phyloP scores from a whole-genome alignment of 805 yeast genomes.

The Nakazawaea ishiwadae region DNA sequence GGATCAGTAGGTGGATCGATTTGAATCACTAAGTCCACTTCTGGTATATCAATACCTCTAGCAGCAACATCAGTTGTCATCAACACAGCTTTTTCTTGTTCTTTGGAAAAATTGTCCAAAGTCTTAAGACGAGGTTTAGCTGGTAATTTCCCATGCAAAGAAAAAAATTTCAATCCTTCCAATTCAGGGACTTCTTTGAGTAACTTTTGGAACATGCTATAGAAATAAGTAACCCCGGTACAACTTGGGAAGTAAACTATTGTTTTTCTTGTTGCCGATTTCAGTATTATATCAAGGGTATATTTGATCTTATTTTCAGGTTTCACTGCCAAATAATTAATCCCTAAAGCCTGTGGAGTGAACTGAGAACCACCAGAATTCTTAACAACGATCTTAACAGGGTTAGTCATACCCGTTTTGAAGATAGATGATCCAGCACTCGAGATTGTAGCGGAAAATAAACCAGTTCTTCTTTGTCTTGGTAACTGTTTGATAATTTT shows the following conservation, averaged over 20 bases:
- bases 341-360: conserved; percentile 59
- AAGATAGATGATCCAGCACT: conserved; percentile 77
- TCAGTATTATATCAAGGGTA: conserved; percentile 47
- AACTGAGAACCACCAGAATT: conserved; percentile 32
- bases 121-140: conserved; percentile 77
- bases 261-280: conserved; percentile 64
- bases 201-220: conserved; percentile 45
- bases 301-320: conserved; percentile 60
- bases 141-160: conserved; percentile 89
- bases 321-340: conserved; percentile 54
- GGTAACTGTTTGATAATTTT: conserved; percentile 69
- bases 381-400: conserved; percentile 80
- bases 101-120: conserved; percentile 51
- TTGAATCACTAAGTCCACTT: conserved; percentile 91
- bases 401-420: conserved; percentile 88
- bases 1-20: conserved; percentile 94
- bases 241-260: conserved; percentile 95
- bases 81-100: conserved; percentile 50
- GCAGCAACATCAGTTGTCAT: conserved; percentile 99
- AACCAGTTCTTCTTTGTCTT: conserved; percentile 87
- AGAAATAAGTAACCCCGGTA: conserved; percentile 73
- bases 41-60: conserved; percentile 92
- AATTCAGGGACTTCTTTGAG: conserved; percentile 17
- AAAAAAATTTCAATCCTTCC: conserved; percentile 43
- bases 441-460: conserved; percentile 89